phyloP scores from a whole-genome alignment of 2,329 filamentous ascomycete genomes.

The Talaromyces atroroseus region DNA sequence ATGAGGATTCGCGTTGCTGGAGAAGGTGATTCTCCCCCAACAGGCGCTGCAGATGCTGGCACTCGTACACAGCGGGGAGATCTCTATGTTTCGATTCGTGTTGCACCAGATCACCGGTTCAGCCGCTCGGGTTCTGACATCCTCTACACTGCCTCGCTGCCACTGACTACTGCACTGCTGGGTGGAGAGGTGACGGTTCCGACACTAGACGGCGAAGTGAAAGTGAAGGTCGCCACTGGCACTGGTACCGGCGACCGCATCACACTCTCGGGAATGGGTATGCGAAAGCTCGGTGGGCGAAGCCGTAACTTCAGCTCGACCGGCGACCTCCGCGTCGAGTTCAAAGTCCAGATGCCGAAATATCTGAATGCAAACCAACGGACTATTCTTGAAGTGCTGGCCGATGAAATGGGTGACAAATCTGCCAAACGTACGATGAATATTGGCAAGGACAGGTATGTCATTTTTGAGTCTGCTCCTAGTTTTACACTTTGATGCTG shows the following conservation, averaged over 20 bases:
- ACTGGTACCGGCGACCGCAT: slow-evolving; percentile 90
- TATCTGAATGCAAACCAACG: slow-evolving; percentile 87
- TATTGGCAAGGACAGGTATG: slow-evolving; percentile 55
- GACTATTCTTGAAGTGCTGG: slow-evolving; percentile 89
- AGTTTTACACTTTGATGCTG: neutral
- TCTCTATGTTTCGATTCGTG: slow-evolving; percentile 83
- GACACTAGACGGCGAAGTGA: slow-evolving; percentile 83
- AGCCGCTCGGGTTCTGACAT: slow-evolving; percentile 82
- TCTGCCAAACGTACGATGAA: slow-evolving; percentile 91
- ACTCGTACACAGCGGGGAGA: slow-evolving; percentile 70
- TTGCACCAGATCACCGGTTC: slow-evolving; percentile 87
- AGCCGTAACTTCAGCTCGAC: slow-evolving; percentile 49
- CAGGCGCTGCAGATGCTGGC: slow-evolving; percentile 61
- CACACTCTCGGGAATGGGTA: slow-evolving; percentile 83
- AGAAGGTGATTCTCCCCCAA: slow-evolving; percentile 80
- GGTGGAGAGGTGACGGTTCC: slow-evolving; percentile 87
- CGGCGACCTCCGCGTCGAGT: slow-evolving; percentile 88
- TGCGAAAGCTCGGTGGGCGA: slow-evolving; percentile 73
- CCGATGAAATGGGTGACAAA: slow-evolving; percentile 92
- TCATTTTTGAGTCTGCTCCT: slow-evolving; percentile 7
- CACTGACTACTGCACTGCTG: slow-evolving; percentile 84
- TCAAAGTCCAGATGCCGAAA: slow-evolving; percentile 92
- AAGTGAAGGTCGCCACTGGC: slow-evolving; percentile 83
- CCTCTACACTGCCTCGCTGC: slow-evolving; percentile 84
- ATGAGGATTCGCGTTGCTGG: slow-evolving; percentile 83